Base-by-base conservation (phyloP, 164 flowering plant species). In the Chimonanthus praecox region DNA sequence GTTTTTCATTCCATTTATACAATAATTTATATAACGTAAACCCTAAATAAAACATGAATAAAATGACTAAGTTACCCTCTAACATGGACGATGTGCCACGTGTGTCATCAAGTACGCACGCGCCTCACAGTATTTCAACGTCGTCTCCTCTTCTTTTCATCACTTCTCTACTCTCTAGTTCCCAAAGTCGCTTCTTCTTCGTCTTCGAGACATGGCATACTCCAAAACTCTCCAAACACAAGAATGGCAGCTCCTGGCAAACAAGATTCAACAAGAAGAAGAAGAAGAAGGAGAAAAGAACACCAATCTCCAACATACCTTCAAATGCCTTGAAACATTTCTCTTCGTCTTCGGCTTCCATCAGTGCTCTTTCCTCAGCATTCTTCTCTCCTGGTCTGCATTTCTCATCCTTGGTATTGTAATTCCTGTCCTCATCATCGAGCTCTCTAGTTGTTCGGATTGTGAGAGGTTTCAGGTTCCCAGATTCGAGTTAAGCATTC, bases 401-500 rank as follows among this genome's bases (percentile, higher is more conserved):
- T 90, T 92, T 75, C 21, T 82, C 64, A 15, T 83, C 3, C 43
- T 89, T 0, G 94, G 92, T 5, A 79, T 94, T 43, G 13, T 74
- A 46, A 72, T 88, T 10, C 97, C 98, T 3, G 80, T 88, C 6
- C 62, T 75, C 2, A 75, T 77, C n/a, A 78, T 91, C 5, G 81
- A 84, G 83, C 73, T 85, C 18, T 76, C 78, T 2, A 8, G 75
- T 2, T 88, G 92, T 72, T 70, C 80, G 2, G 86, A 71, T 3
- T 87, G 92, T 72, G 85, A 82, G 13, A 4, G 33, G 47, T 84
- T 80, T 64, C 94, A 91, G 77, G 82, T 90, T 49, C 78, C 75
- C 74, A 74, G 76, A 10, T 93, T 90, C 77, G 97, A 93, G 87
- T 76, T 89, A 67, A 85, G 75, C 16, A 87, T 90, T 33, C 80